Percentiles rank a stretch among this genome's conserved stretches.
phyloP scores from a whole-genome alignment of 2,329 filamentous ascomycete species.

The Lasiodiplodia gonubiensis region DNA sequence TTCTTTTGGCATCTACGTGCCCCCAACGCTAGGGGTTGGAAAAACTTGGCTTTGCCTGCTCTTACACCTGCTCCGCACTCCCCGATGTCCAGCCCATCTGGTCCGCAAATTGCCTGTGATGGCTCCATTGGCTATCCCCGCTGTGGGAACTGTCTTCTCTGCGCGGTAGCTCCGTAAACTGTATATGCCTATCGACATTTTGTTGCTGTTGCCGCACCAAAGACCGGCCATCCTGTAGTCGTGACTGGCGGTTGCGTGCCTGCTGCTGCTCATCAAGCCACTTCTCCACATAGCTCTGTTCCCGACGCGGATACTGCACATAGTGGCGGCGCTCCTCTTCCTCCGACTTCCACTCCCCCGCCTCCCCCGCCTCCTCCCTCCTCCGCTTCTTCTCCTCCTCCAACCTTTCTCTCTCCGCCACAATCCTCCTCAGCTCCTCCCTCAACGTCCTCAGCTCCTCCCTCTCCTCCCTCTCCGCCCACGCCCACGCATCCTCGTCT shows the following conservation, averaged over 20 bases:
- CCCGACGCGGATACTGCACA: background rate
- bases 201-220: background rate
- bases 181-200: background rate
- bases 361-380: background rate
- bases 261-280: background rate
- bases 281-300: background rate
- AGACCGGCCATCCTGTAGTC: too few relatives aligned
- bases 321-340: background rate
- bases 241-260: too few relatives aligned
- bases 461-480: too few relatives aligned
- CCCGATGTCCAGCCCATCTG: background rate
- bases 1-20: background rate
- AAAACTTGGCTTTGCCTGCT: background rate
- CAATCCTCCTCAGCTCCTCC: too few relatives aligned
- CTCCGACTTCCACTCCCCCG: background rate
- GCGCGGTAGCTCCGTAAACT: background rate
- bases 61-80: background rate
- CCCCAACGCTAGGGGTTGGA: background rate
- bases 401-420: background rate
- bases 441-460: too few relatives aligned
- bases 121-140: background rate
- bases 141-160: background rate
- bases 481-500: background rate
- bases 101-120: background rate
- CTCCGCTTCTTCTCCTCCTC: background rate